Base-by-base conservation (phyloP, 495 filamentous ascomycete species). In the Xylaria scruposa region DNA sequence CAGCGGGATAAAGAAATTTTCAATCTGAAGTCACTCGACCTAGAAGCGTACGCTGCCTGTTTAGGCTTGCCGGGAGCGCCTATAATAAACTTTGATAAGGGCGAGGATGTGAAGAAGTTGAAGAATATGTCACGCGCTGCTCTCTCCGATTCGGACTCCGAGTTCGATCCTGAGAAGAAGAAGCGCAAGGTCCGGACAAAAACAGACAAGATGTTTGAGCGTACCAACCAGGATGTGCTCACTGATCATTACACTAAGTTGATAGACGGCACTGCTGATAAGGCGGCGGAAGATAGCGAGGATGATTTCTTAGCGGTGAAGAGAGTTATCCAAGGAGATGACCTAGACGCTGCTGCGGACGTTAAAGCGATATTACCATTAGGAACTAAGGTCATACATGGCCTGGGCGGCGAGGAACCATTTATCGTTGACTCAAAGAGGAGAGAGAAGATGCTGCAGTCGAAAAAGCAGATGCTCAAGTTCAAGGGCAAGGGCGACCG, bases 121-220 rank as follows among this genome's bases (percentile, higher is more conserved):
- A 99, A 99, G 85, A 97, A 98, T 78, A 90, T 92, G 1, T 87
- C 94, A 3, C 88, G 94, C 72, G 84, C 84, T 47, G 84, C 82
- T 17, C 74, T 89, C 0, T 89, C 86, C 40, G 89, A 88, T 40
- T 83, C 82, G 6, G 84, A 85, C 17, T 76, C 76, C 36, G 83
- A 85, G 8, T 73, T 75, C 24, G 87, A 84, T 17, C 53, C 62
- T 4, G 87, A 86, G 67, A 85, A 85, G 74, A 92, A 90, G 78
- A 89, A 92, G 81, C 77, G 83, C 13, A 83, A 85, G 51, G 93
- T 95, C 7, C 87, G 93, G 56, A 98, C 96, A 29, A 97, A 96
- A 80, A 95, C 95, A 78, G 93, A 98, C 77, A 93, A 94, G 70
- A 97, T 98, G 94, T 97, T 97, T 75, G 95, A 97, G 83, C 85